Base-by-base conservation (phyloP, 2,329 filamentous ascomycete genomes). In the Ceratocystis lukuohia region DNA sequence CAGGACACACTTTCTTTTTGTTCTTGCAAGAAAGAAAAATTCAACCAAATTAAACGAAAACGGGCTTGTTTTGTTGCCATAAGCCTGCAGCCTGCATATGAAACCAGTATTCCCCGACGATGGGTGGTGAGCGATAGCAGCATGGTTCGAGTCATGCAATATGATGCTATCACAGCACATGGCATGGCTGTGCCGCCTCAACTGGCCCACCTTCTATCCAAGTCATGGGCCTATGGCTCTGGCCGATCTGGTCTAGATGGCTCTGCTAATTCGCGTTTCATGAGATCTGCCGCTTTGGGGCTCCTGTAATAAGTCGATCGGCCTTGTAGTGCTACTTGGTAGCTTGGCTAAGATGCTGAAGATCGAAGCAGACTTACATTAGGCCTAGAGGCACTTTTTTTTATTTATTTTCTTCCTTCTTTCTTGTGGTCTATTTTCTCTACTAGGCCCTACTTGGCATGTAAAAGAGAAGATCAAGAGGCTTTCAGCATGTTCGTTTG, bases 221-320 rank as follows among this genome's bases (percentile, higher is more conserved):
- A 28, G 15, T 53, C 20, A 17, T 28, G 48, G 15, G 48, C 10
- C 5, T 33, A 33, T 17, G 28, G 5, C 28, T 28, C 7, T 17
- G 53, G 53, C 15, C 17, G 28, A n/a, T 37, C 28, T 4, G 53
- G 53, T 37, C 53, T 59, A 59, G 53, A 59, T 17, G 53, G 12
- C 53, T 33, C 53, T 37, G 28, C 37, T 7, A 41, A 30, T 59
- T 17, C 7, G 28, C 33, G 53, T 59, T 59, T 37, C 17, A 59
- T 59, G 53, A 59, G 53, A 59, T 59, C 53, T 59, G 53, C 53
- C 28, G 53, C 53, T 7, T 59, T 59, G 53, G 15, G 28, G 53
- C 28, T 59, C 22, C 53, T 59, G 53, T 33, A 59, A 59, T 59
- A 33, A 30, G 53, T 30, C 28, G 53, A 59, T 59, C 53, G 25